Evolutionary conservation across 2,329 filamentous ascomycete genomes (phyloP), one percentile per base, ranked within the genome.

Genomic region (Nemania sp.): DNA sequence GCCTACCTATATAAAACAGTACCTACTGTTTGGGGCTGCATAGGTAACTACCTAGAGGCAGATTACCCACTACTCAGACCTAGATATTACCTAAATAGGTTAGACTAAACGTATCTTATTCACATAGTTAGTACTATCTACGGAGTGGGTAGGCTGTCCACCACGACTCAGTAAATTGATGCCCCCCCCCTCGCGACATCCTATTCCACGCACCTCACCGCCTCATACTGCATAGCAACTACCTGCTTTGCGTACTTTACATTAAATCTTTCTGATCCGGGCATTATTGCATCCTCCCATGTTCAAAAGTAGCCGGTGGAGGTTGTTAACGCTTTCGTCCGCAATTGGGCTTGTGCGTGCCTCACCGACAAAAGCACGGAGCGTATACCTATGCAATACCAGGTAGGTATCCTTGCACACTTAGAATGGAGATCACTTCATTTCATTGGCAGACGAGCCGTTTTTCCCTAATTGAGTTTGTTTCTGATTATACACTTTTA

Each of bases 351-450:
- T 64, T 51, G 58, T 60, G 49, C 56, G 24, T 22, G 24, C 49
- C 45, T 67, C 59, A 67, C 65, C 60, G 54, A 67, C 51, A 53
- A 53, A n/a, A 53, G 27, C 51, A 53, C 15, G 22, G 20, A 53
- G 27, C 20, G 24, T 20, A 24, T 20, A 45, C 41, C 15, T 11
- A 45, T 45, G 41, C 32, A 11, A 20, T 45, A 20, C n/a, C 5
- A n/a, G 41, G 11, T 7, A 7, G 6, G 22, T 15, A 51, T 29
- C 57, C 57, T 29, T 52, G 57, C 49, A 51, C 45, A 24, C 41
- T n/a, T n/a, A n/a, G n/a, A n/a, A n/a, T n/a, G n/a, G 45, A 53
- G 45, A 54, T 15, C 11, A 53, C 47, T 24, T 10, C 53, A 56
- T 22, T 29, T 56, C 53, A 56, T 38, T 41, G 32, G 53, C 29